phyloP scores from a whole-genome alignment of 495 filamentous ascomycete species.

The Parathielavia hyrcaniae region DNA sequence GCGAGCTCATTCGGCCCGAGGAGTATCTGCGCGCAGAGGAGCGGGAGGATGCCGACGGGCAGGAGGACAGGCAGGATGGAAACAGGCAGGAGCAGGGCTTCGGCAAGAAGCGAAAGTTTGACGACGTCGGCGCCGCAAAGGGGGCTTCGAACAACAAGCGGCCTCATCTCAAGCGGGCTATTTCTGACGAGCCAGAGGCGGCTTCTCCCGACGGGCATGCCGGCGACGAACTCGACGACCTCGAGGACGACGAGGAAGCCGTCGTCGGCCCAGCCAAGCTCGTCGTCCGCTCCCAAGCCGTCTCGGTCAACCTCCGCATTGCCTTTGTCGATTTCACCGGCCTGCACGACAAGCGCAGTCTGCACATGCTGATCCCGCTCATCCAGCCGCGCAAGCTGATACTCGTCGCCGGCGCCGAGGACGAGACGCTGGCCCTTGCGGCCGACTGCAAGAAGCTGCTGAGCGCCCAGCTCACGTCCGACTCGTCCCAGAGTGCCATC shows the following conservation, averaged over 20 bases:
- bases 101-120: constrained; percentile 92
- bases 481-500: constrained; percentile 33
- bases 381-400: constrained; percentile 93
- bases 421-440: constrained; percentile 71
- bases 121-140: constrained; percentile 54
- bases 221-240: constrained; percentile 48
- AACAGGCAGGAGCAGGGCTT: constrained; percentile 55
- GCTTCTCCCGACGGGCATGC: constrained; percentile 37
- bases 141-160: constrained; percentile 37
- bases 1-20: constrained; percentile 85
- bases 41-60: constrained; percentile 70
- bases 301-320: constrained; percentile 65
- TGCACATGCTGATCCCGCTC: constrained; percentile 90
- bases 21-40: constrained; percentile 94
- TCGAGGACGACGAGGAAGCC: constrained; percentile 52
- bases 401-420: constrained; percentile 68
- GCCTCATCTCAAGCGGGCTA: constrained; percentile 33
- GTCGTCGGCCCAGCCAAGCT: constrained; percentile 70
- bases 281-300: constrained; percentile 49
- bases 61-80: constrained; percentile 44
- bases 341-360: constrained; percentile 82
- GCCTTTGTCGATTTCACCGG: constrained; percentile 88
- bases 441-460: constrained; percentile 74
- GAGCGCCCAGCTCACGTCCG: constrained; percentile 43
- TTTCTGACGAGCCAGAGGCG: constrained; percentile 36